Conservation (phyloP, 345 rosid species). For the Hevea brasiliensis region DNA sequence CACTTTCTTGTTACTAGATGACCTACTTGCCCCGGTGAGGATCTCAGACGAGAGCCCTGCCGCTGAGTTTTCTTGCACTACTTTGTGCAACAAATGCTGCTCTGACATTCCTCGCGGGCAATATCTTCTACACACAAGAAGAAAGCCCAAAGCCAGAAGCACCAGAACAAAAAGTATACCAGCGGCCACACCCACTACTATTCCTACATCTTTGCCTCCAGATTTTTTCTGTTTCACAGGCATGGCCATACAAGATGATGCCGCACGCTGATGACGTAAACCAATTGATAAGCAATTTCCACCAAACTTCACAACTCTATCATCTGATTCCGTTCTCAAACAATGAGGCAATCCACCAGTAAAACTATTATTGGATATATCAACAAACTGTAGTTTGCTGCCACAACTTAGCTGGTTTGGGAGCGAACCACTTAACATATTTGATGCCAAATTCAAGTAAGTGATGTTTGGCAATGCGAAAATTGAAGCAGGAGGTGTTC, state of each 20-base stretch:
- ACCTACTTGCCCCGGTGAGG: constrained; percentile 60
- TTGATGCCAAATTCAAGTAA: constrained; percentile 57
- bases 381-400: constrained; percentile 50
- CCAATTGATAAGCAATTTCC: constrained; percentile 61
- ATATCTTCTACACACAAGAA: constrained; percentile 38
- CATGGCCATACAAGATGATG: constrained; percentile 50
- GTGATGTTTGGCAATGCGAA: constrained; percentile 53
- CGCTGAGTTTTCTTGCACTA: constrained; percentile 44
- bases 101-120: constrained; percentile 43
- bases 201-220: constrained; percentile 37
- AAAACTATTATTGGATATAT: constrained; percentile 58
- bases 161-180: constrained; percentile 32
- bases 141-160: constrained; percentile 42
- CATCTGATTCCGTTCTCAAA: constrained; percentile 35
- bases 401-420: constrained; percentile 53
- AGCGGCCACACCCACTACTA: constrained; percentile 41
- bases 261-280: constrained; percentile 42
- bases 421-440: constrained; percentile 54
- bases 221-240: constrained; percentile 32
- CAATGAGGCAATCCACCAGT: constrained; percentile 60
- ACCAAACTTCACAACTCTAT: constrained; percentile 32
- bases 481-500: constrained; percentile 43
- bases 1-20: background rate
- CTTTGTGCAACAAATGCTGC: constrained; percentile 51
- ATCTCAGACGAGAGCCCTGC: constrained; percentile 52